Base-by-base conservation (phyloP, 73 alveolate species). In the Tetrahymena malaccensis region DNA sequence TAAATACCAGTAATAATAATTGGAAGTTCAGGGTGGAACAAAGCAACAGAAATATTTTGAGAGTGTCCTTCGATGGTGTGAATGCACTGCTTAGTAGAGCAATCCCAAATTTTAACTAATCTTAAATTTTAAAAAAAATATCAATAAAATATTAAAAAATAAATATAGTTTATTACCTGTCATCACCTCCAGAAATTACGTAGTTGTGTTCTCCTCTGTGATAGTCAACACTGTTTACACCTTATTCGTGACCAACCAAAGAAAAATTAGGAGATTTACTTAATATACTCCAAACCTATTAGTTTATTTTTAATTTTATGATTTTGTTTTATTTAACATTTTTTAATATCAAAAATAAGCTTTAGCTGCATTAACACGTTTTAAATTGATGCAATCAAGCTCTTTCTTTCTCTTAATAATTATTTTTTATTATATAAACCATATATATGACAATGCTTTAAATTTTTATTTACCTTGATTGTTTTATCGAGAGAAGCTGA, bases 21-120 rank as follows among this genome's bases (percentile, higher is more conserved):
- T 56, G 99, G 99, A 85, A 99, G 97, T 57, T 99, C 99, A 16
- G 99, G 99, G 95, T 99, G 99, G 96, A 99, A 99, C 13, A 97
- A 95, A 0, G 99, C 99, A 44, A 99, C 97, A 93, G 99, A 94
- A 95, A 99, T 96, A 96, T 98, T 98, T 94, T 98, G 98, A 93
- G 98, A 97, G 97, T 99, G 99, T 34, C 98, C 99, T 84, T 97
- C 98, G 93, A 99, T 97, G 34, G 99, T 98, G 94, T 96, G 98
- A 34, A 98, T 55, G 97, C 99, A 99, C 96, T 98, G 99, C 95
- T 99, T 99, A 84, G 99, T 99, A 94, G 98, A 98, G 96, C 98
- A 99, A 96, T 99, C 99, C 99, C 99, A 99, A 85, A 99, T 98
- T 97, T 98, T 99, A n/a, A 99, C 99, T 34, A 97, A 97, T 85